A percentile compares a stretch with the other conserved stretches of the same genome.
Conservation (phyloP, 2,329 filamentous ascomycete species). For the Penicillium sp. region DNA sequence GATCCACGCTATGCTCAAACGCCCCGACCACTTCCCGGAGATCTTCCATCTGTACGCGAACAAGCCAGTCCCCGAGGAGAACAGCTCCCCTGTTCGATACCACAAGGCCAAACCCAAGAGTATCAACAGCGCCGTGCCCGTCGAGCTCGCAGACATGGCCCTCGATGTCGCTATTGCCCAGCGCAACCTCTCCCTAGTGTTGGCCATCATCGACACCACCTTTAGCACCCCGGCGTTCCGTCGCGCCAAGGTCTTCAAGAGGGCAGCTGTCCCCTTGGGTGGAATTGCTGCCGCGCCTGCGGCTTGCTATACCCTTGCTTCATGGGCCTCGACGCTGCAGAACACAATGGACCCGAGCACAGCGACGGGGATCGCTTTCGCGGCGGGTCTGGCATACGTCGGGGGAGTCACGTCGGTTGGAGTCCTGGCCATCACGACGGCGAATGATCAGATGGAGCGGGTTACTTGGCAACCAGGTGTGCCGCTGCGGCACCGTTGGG, state of each 20-base stretch:
- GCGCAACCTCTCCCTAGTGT: slow-evolving; percentile 66
- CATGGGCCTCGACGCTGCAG: slow-evolving; percentile 58
- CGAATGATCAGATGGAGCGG: slow-evolving; percentile 89
- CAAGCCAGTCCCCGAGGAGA: slow-evolving; percentile 63
- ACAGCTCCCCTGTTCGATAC: slow-evolving; percentile 53
- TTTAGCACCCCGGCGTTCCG: slow-evolving; percentile 39
- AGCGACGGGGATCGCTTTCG: slow-evolving; percentile 70
- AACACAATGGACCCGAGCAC: slow-evolving; percentile 63
- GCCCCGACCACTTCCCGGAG: slow-evolving; percentile 66
- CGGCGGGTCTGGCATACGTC: slow-evolving; percentile 73
- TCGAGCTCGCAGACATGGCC: slow-evolving; percentile 61
- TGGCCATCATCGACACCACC: slow-evolving; percentile 64
- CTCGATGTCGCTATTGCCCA: slow-evolving; percentile 70
- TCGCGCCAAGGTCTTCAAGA: slow-evolving; percentile 37
- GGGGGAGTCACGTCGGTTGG: slow-evolving; percentile 73
- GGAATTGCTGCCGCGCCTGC: slow-evolving; percentile 33
- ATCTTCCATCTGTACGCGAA: slow-evolving; percentile 73
- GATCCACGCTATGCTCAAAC: slow-evolving; percentile 63
- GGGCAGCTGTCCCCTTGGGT: slow-evolving; percentile 33
- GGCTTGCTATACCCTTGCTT: slow-evolving; percentile 57
- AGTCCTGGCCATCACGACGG: slow-evolving; percentile 71
- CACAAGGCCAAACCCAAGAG: slow-evolving; percentile 58
- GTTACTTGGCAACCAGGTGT: slow-evolving; percentile 83
- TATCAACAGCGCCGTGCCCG: slow-evolving; percentile 62
- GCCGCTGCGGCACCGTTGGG: slow-evolving; percentile 70